Evolutionary conservation across 2,329 filamentous ascomycete genomes (phyloP).

Genomic region (Botrytis medusae): DNA sequence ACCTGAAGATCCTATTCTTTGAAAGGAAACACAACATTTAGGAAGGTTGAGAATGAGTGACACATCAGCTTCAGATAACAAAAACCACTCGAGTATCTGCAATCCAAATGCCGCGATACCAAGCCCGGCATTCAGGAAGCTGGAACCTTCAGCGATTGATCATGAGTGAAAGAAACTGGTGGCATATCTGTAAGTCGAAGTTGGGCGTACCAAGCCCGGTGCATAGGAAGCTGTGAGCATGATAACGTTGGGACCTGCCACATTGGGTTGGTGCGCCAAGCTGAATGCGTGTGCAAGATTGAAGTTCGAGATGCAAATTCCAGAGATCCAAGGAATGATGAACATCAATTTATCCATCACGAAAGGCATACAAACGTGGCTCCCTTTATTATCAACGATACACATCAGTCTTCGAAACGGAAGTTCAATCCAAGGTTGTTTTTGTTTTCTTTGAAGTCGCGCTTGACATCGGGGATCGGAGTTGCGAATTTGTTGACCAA

Average conservation of each 20-base stretch:
- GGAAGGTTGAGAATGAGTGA: not conserved
- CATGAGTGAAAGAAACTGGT: not conserved
- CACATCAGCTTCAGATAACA: not conserved
- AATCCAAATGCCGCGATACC: not conserved
- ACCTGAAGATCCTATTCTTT: not conserved
- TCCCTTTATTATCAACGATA: not conserved
- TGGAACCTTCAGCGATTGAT: not conserved
- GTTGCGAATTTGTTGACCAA: not conserved
- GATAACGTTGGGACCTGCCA: slow-evolving; percentile 8
- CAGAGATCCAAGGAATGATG: too few relatives aligned
- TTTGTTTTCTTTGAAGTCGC: not conserved
- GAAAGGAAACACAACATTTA: not conserved
- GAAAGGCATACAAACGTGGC: not conserved
- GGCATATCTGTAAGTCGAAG: not conserved
- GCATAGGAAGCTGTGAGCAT: not conserved
- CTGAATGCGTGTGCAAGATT: not conserved
- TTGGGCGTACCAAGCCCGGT: slow-evolving; percentile 1
- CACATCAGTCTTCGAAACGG: not conserved
- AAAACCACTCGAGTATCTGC: not conserved
- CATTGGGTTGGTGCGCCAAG: slow-evolving; percentile 5
- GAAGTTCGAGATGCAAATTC: not conserved
- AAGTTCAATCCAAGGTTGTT: not conserved
- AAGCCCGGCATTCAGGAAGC: not conserved
- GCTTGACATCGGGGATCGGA: not conserved
- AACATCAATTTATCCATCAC: not conserved